Evolutionary conservation across 2,329 filamentous ascomycete genomes (phyloP).

Genomic region (Ophiostoma sp.): DNA sequence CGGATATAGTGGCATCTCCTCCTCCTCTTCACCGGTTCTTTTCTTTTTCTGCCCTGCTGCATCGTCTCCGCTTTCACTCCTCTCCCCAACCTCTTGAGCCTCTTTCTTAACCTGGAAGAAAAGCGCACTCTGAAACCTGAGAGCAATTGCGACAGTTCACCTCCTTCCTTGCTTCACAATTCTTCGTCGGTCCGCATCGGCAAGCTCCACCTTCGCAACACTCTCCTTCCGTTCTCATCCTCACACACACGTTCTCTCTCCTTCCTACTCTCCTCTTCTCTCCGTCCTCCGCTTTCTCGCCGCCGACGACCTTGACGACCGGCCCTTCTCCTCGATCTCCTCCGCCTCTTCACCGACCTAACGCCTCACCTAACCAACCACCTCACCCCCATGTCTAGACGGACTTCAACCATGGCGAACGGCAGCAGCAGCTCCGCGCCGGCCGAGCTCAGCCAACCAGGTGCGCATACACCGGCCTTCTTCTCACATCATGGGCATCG

Average conservation of each 20-base stretch:
- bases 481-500: not conserved
- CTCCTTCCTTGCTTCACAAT: not conserved
- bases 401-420: conserved; percentile 28
- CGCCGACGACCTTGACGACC: not conserved
- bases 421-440: conserved; percentile 22
- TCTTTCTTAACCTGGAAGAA: not conserved
- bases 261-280: not conserved
- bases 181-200: not conserved
- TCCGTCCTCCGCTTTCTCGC: not conserved
- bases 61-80: not conserved
- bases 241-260: not conserved
- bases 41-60: not conserved
- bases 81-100: not conserved
- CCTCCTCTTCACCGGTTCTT: conserved; percentile 8
- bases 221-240: not conserved
- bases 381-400: conserved; percentile 29
- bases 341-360: not conserved
- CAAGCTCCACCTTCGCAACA: conserved; percentile 5
- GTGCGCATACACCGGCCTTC: not conserved
- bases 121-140: not conserved
- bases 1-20: conserved; percentile 5
- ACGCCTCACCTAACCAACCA: not conserved
- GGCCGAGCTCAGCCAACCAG: conserved; percentile 17
- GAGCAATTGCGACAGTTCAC: conserved; percentile 1
- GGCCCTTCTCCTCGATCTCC: not conserved